phyloP scores from a whole-genome alignment of 306 rosid species.

The Delonix regia region DNA sequence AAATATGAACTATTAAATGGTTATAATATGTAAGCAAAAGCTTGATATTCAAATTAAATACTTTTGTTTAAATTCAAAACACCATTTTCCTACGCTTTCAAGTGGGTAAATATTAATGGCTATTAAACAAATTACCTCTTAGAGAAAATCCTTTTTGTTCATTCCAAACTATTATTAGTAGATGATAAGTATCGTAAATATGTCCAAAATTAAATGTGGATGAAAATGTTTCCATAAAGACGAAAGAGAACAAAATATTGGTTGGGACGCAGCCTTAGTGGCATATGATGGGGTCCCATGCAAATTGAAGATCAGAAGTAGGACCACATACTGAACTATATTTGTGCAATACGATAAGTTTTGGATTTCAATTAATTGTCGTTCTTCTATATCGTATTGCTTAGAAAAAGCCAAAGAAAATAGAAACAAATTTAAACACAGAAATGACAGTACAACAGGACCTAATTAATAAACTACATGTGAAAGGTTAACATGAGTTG shows the following conservation, averaged over 20 bases:
- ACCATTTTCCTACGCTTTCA: neutral
- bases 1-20: no score
- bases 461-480: neutral
- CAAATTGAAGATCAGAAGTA: neutral
- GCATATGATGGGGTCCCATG: slow-evolving; percentile 7
- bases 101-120: neutral
- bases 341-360: neutral
- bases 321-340: slow-evolving; percentile 15
- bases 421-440: neutral
- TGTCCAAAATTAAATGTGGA: neutral
- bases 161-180: neutral
- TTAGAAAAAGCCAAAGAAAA: neutral
- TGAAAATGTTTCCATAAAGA: neutral
- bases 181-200: neutral
- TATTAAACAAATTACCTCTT: neutral
- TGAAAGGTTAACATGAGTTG: neutral
- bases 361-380: neutral
- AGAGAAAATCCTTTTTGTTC: neutral
- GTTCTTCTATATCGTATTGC: neutral
- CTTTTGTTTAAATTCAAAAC: neutral
- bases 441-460: neutral
- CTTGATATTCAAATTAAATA: no score
- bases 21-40: no score
- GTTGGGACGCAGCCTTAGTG: neutral
- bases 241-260: neutral